Conservation (phyloP, 2,329 filamentous ascomycete species). For the Ilyonectria robusta region DNA sequence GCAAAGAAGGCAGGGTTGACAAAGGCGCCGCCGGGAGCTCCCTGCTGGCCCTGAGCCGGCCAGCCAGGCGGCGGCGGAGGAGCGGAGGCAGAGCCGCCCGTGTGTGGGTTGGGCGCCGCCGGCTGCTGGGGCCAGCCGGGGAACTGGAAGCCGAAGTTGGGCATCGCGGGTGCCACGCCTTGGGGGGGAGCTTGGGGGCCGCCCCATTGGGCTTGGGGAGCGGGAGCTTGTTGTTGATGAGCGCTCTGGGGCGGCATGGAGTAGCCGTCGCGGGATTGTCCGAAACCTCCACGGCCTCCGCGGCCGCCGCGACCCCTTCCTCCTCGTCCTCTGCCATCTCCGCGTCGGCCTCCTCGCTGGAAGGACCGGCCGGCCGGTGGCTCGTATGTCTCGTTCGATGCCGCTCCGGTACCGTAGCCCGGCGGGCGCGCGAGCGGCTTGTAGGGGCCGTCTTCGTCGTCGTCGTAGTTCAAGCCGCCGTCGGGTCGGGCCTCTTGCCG, state of each 20-base stretch:
- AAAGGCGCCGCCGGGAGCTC: conserved; percentile 59
- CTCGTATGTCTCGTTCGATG: conserved; percentile 56
- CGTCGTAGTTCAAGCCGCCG: conserved; percentile 76
- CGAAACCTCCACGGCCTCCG: conserved; percentile 55
- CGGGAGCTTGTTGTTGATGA: conserved; percentile 53
- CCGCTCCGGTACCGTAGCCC: conserved; percentile 69
- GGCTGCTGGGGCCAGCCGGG: conserved; percentile 57
- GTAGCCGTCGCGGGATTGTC: conserved; percentile 56
- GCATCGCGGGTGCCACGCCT: conserved; percentile 42
- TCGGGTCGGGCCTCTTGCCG: conserved; percentile 57
- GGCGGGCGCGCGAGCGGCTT: conserved; percentile 78
- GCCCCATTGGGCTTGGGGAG: conserved; percentile 34
- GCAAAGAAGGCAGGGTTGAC: conserved; percentile 73
- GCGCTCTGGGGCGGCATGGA: conserved; percentile 56
- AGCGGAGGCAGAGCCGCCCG: conserved; percentile 52
- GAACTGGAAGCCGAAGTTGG: conserved; percentile 61
- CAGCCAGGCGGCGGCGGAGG: conserved; percentile 60
- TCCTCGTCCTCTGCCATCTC: conserved; percentile 62
- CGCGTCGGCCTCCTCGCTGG: conserved; percentile 57
- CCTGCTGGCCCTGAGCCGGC: conserved; percentile 50
- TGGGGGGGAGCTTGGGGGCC: conserved; percentile 36
- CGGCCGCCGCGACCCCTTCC: conserved; percentile 58
- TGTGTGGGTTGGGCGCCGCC: conserved; percentile 36
- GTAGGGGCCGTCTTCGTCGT: conserved; percentile 79
- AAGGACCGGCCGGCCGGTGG: conserved; percentile 49